These are phyloP conservation scores for Pythium sp. DNA, from an alignment of 352 stramenopile species.

Conservation along the genomic window DNA sequence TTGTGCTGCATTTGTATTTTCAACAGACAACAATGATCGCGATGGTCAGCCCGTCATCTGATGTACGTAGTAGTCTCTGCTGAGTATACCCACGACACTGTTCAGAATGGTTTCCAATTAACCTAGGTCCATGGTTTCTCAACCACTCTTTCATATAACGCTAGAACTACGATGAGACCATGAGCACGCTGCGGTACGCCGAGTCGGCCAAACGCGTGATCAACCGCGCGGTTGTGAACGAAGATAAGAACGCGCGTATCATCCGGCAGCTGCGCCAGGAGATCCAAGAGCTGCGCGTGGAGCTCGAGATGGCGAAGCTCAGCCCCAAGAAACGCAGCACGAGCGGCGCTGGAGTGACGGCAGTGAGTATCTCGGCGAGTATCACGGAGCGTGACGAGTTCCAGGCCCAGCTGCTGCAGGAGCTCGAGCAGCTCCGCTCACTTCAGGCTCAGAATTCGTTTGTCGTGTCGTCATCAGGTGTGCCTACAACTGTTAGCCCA, in stretches of 20 bases:
- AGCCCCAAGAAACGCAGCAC: conserved; percentile 26
- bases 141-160: neutral
- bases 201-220: conserved; percentile 84
- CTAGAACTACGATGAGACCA: conserved; percentile 82
- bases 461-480: neutral
- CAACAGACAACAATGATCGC: conserved; percentile 83
- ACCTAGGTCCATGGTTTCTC: neutral
- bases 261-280: conserved; percentile 77
- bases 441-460: conserved; percentile 20
- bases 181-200: conserved; percentile 82
- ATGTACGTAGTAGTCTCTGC: conserved; percentile 28
- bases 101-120: neutral
- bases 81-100: neutral
- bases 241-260: conserved; percentile 77
- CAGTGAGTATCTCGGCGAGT: conserved; percentile 26
- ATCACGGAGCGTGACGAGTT: conserved; percentile 51
- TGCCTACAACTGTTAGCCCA: neutral
- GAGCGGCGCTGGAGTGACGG: conserved; percentile 21
- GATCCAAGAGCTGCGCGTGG: conserved; percentile 48
- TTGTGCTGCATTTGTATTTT: neutral
- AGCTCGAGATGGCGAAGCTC: conserved; percentile 35
- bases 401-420: conserved; percentile 40
- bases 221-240: conserved; percentile 78
- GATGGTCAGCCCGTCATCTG: conserved; percentile 74
- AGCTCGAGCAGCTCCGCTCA: conserved; percentile 42